phyloP scores from a whole-genome alignment of 345 rosid genomes.

The Dimocarpus longan region DNA sequence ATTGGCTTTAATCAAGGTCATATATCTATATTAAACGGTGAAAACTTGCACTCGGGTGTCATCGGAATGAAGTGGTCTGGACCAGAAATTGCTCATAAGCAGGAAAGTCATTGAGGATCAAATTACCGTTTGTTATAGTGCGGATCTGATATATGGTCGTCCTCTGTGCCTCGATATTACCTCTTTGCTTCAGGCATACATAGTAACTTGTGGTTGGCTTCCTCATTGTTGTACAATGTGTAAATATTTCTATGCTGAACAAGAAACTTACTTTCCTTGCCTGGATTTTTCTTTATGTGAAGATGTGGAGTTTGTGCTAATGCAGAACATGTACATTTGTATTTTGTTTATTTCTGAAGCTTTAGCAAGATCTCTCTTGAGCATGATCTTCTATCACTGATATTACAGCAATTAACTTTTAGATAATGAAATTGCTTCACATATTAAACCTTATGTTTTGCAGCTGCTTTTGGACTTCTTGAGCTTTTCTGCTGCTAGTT shows the following conservation, averaged over 20 bases:
- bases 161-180: too few species aligned
- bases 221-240: too few species aligned
- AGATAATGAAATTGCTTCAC: slow-evolving; percentile 17
- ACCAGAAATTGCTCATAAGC: not conserved
- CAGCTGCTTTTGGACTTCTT: slow-evolving; percentile 81
- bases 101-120: not conserved
- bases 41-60: not conserved
- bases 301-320: not conserved
- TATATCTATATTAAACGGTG: not conserved
- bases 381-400: slow-evolving; percentile 4
- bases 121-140: not conserved
- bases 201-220: too few species aligned
- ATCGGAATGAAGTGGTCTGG: not conserved
- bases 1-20: not conserved
- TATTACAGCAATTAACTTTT: not conserved
- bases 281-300: not conserved
- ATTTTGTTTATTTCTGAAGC: slow-evolving; percentile 8
- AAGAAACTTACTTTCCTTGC: not conserved
- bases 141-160: too few species aligned
- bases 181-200: too few species aligned
- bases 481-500: slow-evolving; percentile 56
- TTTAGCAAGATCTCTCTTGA: not conserved
- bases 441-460: slow-evolving; percentile 26
- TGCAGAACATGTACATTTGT: not conserved
- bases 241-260: too few species aligned